Evolutionary conservation across 108 stramenopile species (phyloP).

Genomic region (Cyclotella baltica): DNA sequence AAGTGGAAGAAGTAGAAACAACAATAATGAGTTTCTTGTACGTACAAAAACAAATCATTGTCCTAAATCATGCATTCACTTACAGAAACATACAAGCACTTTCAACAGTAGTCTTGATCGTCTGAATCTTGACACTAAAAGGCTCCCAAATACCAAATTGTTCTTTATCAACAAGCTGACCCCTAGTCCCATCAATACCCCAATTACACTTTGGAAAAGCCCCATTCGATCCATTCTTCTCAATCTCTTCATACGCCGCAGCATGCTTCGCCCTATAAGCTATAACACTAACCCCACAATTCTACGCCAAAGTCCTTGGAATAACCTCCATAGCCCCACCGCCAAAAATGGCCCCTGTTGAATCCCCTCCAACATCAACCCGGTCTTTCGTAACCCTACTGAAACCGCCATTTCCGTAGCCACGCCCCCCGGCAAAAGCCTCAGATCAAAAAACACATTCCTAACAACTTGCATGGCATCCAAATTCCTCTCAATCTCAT

Average conservation of each 20-base stretch:
- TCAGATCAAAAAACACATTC: conserved; percentile 98
- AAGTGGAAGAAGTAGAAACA: conserved; percentile 2
- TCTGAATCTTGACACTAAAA: conserved; percentile 99
- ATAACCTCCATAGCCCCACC: conserved; percentile 99
- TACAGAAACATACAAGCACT: conserved; percentile 95
- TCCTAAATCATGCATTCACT: conserved; percentile 28
- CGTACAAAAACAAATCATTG: background rate
- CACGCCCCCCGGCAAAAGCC: conserved; percentile 98
- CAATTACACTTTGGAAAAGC: conserved; percentile 75
- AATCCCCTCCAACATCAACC: conserved; percentile 81
- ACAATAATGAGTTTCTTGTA: background rate
- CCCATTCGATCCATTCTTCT: conserved; percentile 37
- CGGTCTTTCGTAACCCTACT: conserved; percentile 84
- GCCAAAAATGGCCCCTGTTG: conserved; percentile 97
- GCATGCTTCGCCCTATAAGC: conserved; percentile 96
- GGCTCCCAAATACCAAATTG: conserved; percentile 99
- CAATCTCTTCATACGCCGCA: conserved; percentile 69
- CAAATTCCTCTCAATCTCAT: conserved; percentile 99
- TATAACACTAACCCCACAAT: conserved; percentile 99
- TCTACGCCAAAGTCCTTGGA: conserved; percentile 98
- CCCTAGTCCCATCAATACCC: conserved; percentile 97
- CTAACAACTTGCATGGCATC: conserved; percentile 99
- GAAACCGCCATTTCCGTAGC: conserved; percentile 99
- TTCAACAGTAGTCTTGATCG: conserved; percentile 99
- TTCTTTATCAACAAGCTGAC: conserved; percentile 96